A percentile compares a stretch with the other conserved stretches of the same genome.
Conservation (phyloP, 768 basidiomycete genomes). For the Suillus luteus region DNA sequence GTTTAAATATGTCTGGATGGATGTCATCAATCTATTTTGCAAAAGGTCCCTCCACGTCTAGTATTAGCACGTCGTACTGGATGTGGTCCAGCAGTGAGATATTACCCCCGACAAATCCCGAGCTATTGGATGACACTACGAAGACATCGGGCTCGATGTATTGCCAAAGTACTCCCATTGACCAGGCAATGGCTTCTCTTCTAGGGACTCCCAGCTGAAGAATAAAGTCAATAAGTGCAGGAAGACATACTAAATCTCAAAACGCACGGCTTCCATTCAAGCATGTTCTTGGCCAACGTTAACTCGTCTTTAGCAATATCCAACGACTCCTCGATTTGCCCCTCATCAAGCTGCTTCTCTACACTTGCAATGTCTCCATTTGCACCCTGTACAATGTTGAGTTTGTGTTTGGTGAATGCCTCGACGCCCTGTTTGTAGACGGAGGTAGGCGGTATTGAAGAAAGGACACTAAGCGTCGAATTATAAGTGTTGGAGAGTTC, state of each 20-base stretch:
- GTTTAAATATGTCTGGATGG: not conserved
- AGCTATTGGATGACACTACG: constrained; percentile 5
- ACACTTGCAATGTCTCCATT: constrained; percentile 64
- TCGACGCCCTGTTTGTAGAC: constrained; percentile 90
- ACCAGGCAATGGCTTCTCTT: constrained; percentile 74
- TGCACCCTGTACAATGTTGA: constrained; percentile 69
- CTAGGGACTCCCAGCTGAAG: constrained; percentile 84
- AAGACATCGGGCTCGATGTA: constrained; percentile 43
- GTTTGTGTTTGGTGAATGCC: constrained; percentile 78
- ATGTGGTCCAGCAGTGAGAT: constrained; percentile 2
- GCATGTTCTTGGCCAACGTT: constrained; percentile 73
- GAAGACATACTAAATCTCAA: constrained; percentile 11
- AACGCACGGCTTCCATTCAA: constrained; percentile 96
- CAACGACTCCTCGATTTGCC: constrained; percentile 85
- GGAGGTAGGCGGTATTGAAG: constrained; percentile 74
- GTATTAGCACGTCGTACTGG: not conserved
- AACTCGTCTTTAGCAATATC: constrained; percentile 84
- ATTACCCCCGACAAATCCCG: constrained; percentile 34
- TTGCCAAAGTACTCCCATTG: constrained; percentile 88
- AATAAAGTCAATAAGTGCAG: constrained; percentile 13
- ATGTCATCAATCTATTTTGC: constrained; percentile 5
- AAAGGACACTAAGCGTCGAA: constrained; percentile 69
- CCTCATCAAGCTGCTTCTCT: constrained; percentile 79
- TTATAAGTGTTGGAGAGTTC: constrained; percentile 75
- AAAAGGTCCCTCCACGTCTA: not conserved